Conservation (phyloP, 2,329 filamentous ascomycete genomes). For the Periconia sp. region DNA sequence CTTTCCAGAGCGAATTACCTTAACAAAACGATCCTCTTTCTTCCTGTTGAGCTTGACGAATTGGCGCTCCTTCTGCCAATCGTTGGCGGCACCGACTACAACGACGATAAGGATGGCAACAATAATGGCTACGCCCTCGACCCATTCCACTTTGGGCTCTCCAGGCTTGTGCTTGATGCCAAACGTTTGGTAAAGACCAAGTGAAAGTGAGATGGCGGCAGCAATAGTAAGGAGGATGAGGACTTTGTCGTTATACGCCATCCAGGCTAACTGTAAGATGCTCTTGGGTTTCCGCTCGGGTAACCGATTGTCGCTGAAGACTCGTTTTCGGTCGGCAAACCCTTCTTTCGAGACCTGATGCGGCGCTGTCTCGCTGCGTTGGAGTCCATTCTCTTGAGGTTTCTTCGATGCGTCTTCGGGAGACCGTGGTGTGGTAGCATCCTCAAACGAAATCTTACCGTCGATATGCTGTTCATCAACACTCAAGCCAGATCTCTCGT, state of each 20-base stretch:
- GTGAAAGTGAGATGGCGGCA: conserved; percentile 73
- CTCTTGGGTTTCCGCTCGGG: conserved; percentile 74
- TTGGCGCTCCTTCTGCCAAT: conserved; percentile 82
- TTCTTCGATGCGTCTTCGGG: conserved; percentile 25
- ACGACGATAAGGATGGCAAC: conserved; percentile 79
- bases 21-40: conserved; percentile 77
- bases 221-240: conserved; percentile 74
- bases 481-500: conserved; percentile 70
- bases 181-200: conserved; percentile 76
- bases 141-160: conserved; percentile 72
- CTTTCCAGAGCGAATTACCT: conserved; percentile 76
- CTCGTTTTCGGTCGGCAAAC: conserved; percentile 69
- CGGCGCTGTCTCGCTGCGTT: conserved; percentile 26
- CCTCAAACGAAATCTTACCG: conserved; percentile 71
- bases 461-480: conserved; percentile 70
- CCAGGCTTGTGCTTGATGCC: conserved; percentile 60
- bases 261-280: conserved; percentile 76
- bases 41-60: conserved; percentile 82
- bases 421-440: conserved; percentile 54
- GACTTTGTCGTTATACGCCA: conserved; percentile 83
- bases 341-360: conserved; percentile 33
- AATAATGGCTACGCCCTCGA: conserved; percentile 81
- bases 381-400: conserved; percentile 9
- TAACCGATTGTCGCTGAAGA: conserved; percentile 73
- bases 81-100: conserved; percentile 76